Evolutionary conservation across 192 early-diverging fungal species (phyloP).

Genomic region (Linnemannia elongata): DNA sequence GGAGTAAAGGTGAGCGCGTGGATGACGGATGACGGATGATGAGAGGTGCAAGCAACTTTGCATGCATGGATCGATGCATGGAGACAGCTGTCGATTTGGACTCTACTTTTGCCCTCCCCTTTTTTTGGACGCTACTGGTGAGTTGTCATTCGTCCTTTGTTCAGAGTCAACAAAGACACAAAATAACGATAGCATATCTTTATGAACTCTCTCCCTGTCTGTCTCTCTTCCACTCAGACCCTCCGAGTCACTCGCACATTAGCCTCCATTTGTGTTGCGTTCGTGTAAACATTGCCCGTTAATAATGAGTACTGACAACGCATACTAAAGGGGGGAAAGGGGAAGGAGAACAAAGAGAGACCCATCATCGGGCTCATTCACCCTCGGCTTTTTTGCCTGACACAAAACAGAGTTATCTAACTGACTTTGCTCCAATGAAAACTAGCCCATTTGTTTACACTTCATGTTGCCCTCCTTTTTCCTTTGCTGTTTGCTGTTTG

Average conservation of each 20-base stretch:
- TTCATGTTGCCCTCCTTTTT: neutral
- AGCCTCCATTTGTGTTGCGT: neutral
- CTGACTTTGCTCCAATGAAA: neutral
- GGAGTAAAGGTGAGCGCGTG: neutral
- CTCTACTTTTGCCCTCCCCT: neutral
- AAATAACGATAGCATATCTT: conserved; percentile 2
- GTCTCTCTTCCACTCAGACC: neutral
- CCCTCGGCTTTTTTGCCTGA: neutral
- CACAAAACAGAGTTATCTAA: neutral
- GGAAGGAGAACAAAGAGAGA: neutral
- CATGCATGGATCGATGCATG: neutral
- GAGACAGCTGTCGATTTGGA: neutral
- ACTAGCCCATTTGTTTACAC: neutral
- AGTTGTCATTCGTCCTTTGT: neutral
- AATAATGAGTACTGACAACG: neutral
- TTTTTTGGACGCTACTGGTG: neutral
- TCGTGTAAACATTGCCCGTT: neutral
- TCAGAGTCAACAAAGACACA: neutral
- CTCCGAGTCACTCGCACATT: neutral
- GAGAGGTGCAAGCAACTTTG: neutral
- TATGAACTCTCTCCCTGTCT: neutral
- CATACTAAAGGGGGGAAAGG: no score
- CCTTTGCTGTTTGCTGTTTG: no score
- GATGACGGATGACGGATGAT: neutral
- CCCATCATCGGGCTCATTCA: neutral